phyloP scores from a whole-genome alignment of 2,329 filamentous ascomycete species.

The Xylariaceae sp. region DNA sequence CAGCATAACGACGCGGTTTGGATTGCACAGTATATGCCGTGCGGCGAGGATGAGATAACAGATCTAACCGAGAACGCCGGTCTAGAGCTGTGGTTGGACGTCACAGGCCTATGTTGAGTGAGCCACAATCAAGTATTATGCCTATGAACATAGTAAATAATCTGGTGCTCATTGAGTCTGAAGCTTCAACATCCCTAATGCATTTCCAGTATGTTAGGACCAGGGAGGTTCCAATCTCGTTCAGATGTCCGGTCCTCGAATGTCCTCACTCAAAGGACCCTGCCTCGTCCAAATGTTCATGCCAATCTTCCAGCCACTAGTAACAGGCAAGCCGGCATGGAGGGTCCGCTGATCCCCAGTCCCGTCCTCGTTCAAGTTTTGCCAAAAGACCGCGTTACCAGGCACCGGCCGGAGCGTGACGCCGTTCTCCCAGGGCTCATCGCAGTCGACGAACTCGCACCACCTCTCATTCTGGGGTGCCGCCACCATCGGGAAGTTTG shows the following conservation, averaged over 20 bases:
- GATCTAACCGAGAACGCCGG: slow-evolving; percentile 39
- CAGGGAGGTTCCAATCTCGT: not conserved
- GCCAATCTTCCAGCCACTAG: slow-evolving; percentile 50
- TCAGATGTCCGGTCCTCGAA: slow-evolving; percentile 36
- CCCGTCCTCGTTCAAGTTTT: slow-evolving; percentile 46
- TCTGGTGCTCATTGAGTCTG: not conserved
- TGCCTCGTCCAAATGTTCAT: slow-evolving; percentile 58
- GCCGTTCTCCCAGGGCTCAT: slow-evolving; percentile 49
- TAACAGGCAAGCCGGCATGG: slow-evolving; percentile 51
- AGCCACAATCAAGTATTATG: not conserved
- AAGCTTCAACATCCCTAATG: not conserved
- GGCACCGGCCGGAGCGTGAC: slow-evolving; percentile 51
- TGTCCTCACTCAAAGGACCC: slow-evolving; percentile 40
- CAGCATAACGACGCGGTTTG: slow-evolving; percentile 42
- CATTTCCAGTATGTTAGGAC: not conserved
- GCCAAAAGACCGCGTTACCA: slow-evolving; percentile 54
- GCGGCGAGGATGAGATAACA: slow-evolving; percentile 38
- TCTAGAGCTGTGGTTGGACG: slow-evolving; percentile 33
- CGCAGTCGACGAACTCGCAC: slow-evolving; percentile 52
- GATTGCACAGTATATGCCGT: slow-evolving; percentile 44
- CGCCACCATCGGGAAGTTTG: slow-evolving; percentile 50
- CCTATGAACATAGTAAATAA: not conserved
- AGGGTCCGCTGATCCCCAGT: slow-evolving; percentile 47
- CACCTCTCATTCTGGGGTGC: slow-evolving; percentile 43
- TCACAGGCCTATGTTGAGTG: slow-evolving; percentile 38